Evolutionary conservation across 2,329 filamentous ascomycete species (phyloP).

Genomic region (Pseudocercospora cruenta): DNA sequence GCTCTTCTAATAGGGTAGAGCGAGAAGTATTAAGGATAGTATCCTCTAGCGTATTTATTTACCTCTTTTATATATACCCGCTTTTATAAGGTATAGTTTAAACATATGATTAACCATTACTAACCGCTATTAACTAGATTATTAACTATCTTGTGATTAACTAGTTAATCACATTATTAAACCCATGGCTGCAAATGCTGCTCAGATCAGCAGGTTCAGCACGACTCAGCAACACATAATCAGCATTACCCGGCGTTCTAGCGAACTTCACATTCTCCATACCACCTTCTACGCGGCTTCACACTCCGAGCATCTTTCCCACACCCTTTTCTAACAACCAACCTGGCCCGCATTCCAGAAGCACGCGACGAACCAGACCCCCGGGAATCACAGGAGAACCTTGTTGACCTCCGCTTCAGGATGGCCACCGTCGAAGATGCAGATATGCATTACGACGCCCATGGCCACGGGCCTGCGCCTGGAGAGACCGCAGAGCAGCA

Average conservation of each 20-base stretch:
- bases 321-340: background rate
- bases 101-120: no score
- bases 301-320: background rate
- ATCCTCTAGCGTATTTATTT: no score
- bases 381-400: constrained; percentile 3
- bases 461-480: constrained; percentile 26
- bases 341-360: constrained; percentile 5
- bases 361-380: background rate
- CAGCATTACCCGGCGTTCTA: background rate
- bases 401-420: constrained; percentile 10
- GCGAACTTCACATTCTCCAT: background rate
- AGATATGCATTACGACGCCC: constrained; percentile 20
- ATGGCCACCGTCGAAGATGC: constrained; percentile 25
- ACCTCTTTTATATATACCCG: no score
- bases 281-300: background rate
- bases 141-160: no score
- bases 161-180: no score
- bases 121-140: no score
- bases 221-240: constrained; percentile 4
- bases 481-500: constrained; percentile 37
- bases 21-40: no score
- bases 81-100: no score
- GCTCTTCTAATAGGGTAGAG: no score
- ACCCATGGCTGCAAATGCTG: no score
- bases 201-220: background rate